Percentiles rank a stretch among this genome's conserved stretches.
Conservation (phyloP, 306 rosid species). For the Pueraria montana region DNA sequence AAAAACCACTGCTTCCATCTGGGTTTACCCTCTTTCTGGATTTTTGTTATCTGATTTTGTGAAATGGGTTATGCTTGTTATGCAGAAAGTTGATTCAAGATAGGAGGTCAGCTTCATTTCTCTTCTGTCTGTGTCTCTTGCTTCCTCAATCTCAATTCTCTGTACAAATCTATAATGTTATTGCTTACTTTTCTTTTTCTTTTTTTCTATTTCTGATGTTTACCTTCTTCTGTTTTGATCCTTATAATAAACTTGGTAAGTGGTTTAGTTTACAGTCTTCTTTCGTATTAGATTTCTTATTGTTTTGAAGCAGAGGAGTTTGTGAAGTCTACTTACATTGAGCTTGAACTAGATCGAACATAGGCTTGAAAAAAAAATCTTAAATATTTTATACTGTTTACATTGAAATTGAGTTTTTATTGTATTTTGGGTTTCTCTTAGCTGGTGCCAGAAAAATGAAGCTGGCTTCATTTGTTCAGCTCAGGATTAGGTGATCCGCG, state of each 20-base stretch:
- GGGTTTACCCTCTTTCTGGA: slow-evolving; percentile 42
- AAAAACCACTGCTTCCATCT: slow-evolving; percentile 47
- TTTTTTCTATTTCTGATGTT: slow-evolving; percentile 15
- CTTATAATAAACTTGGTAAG: slow-evolving; percentile 21
- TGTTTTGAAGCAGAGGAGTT: slow-evolving; percentile 40
- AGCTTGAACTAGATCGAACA: slow-evolving; percentile 43
- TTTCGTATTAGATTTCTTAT: slow-evolving; percentile 18
- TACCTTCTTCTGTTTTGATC: slow-evolving; percentile 31
- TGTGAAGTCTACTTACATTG: slow-evolving; percentile 37
- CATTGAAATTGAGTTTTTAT: slow-evolving; percentile 43
- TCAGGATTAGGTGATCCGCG: slow-evolving; percentile 43
- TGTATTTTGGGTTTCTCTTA: slow-evolving; percentile 35
- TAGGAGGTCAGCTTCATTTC: slow-evolving; percentile 58
- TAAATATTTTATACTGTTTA: slow-evolving; percentile 15
- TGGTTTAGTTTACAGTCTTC: neutral
- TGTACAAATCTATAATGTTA: slow-evolving; percentile 10
- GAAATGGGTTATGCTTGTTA: slow-evolving; percentile 46
- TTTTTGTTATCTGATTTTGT: slow-evolving; percentile 49
- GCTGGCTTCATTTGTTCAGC: slow-evolving; percentile 38
- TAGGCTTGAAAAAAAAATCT: neutral
- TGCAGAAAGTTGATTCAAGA: slow-evolving; percentile 45
- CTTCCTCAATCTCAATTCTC: slow-evolving; percentile 38
- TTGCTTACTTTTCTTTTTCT: neutral
- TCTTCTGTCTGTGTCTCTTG: slow-evolving; percentile 36
- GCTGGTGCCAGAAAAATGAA: slow-evolving; percentile 24